These are phyloP conservation scores for Smittium culicis DNA, from an alignment of 371 early-diverging fungal species.

Conservation along the genomic window DNA sequence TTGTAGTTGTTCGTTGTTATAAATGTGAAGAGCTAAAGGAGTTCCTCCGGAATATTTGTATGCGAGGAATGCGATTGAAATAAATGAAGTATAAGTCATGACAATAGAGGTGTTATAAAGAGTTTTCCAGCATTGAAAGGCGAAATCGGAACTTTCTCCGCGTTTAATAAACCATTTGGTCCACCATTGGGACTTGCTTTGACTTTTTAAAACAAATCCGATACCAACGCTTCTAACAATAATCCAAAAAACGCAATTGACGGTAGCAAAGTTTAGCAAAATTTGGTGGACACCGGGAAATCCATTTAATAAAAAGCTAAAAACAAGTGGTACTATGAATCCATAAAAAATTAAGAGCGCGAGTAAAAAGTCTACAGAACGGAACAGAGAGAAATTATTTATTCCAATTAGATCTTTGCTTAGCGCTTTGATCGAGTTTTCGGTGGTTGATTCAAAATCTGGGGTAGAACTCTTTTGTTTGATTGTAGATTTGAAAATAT, in stretches of 20 bases:
- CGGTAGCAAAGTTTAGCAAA: conserved; percentile 31
- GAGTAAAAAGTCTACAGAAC: conserved; percentile 66
- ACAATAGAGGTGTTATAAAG: conserved; percentile 75
- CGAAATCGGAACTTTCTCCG: conserved; percentile 71
- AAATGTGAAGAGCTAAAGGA: conserved; percentile 19
- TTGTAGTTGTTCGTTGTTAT: conserved; percentile 7
- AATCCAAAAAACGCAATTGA: conserved; percentile 77
- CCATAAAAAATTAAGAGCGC: conserved; percentile 59
- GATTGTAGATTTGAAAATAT: too few relatives aligned
- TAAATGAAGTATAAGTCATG: conserved; percentile 77
- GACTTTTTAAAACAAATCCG: conserved; percentile 57
- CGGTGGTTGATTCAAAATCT: not conserved
- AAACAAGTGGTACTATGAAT: conserved; percentile 43
- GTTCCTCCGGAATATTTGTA: conserved; percentile 45
- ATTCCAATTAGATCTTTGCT: conserved; percentile 62
- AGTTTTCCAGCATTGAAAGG: conserved; percentile 86
- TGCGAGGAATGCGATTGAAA: conserved; percentile 52
- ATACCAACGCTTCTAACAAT: conserved; percentile 64
- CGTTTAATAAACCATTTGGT: conserved; percentile 84
- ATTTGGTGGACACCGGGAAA: conserved; percentile 11
- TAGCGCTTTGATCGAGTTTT: not conserved
- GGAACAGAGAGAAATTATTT: conserved; percentile 74
- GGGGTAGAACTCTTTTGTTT: not conserved
- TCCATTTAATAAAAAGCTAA: conserved; percentile 23
- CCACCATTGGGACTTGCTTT: conserved; percentile 63